Percentiles rank a stretch among this genome's conserved stretches.
These are phyloP conservation scores for Withania somnifera DNA, from an alignment of 305 asterid genomes.

Conservation along the genomic window DNA sequence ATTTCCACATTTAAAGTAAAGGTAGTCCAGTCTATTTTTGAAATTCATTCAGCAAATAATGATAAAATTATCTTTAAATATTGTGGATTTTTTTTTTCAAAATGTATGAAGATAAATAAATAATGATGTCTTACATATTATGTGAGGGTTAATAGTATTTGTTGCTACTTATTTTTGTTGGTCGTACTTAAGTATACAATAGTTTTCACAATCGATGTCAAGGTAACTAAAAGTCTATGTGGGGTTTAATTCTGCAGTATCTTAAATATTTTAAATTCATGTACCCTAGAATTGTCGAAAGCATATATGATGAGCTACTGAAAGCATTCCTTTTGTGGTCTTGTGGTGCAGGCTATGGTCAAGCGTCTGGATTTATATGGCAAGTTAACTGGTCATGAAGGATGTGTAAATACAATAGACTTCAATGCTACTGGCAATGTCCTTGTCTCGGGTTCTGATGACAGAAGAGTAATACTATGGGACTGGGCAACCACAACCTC, in stretches of 20 bases:
- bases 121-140: not conserved
- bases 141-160: not conserved
- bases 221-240: not conserved
- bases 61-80: not conserved
- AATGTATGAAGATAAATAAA: not conserved
- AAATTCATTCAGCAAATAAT: not conserved
- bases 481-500: constrained; percentile 47
- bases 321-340: not conserved
- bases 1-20: not conserved
- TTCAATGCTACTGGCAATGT: constrained; percentile 58
- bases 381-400: constrained; percentile 50
- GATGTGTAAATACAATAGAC: constrained; percentile 64
- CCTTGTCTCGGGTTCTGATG: constrained; percentile 76
- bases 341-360: constrained; percentile 35
- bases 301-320: not conserved
- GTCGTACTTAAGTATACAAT: not conserved
- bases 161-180: not conserved
- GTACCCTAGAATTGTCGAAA: not conserved
- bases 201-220: not conserved
- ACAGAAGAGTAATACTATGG: constrained; percentile 53
- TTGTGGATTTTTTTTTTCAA: not conserved
- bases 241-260: not conserved
- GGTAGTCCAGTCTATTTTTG: not conserved
- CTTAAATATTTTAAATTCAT: not conserved
- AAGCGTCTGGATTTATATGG: constrained; percentile 46